Evolutionary conservation across 1,284 basidiomycete genomes (phyloP), one percentile per base, ranked within the genome.

Genomic region (Tetrapyrgos nigripes): DNA sequence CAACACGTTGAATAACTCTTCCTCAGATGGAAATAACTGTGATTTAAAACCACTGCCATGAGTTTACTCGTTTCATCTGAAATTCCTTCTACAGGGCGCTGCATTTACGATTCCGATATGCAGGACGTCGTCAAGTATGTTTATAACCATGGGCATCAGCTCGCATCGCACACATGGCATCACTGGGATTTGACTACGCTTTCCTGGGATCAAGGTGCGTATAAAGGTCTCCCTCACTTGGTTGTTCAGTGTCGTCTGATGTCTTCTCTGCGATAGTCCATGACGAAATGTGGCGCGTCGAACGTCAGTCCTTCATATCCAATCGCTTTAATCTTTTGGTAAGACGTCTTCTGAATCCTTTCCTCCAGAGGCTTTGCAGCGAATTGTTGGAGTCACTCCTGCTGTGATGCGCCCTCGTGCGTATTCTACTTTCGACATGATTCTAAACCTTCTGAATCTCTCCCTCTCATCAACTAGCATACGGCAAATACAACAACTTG

Each of bases 1-100:
- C n/a, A n/a, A n/a, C n/a, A n/a, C n/a, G n/a, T 28, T 51, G n/a
- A n/a, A n/a, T n/a, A n/a, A n/a, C n/a, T n/a, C n/a, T n/a, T n/a
- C n/a, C n/a, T n/a, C n/a, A 76, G 72, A 73, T 51, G 74, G 74
- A n/a, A 64, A 72, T 43, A 75, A 76, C 56, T 74, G 74, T 73
- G 19, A 1, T 13, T 13, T 14, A 11, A 33, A 14, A 28, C 21
- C 1, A 24, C 21, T 43, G 53, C 17, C 17, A 5, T 11, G 5
- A 17, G 17, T 6, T n/a, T n/a, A 17, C 37, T 40, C 6, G 19
- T n/a, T n/a, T n/a, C n/a, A n/a, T n/a, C n/a, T n/a, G n/a, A n/a
- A n/a, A n/a, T n/a, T n/a, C n/a, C n/a, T n/a, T n/a, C 2, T 53
- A 1, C 43, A 71, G 68, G 60, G 33, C 62, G 55, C 23, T 72